Conservation (phyloP, 2,329 filamentous ascomycete species). For the Sclerotinia sclerotiorum region DNA sequence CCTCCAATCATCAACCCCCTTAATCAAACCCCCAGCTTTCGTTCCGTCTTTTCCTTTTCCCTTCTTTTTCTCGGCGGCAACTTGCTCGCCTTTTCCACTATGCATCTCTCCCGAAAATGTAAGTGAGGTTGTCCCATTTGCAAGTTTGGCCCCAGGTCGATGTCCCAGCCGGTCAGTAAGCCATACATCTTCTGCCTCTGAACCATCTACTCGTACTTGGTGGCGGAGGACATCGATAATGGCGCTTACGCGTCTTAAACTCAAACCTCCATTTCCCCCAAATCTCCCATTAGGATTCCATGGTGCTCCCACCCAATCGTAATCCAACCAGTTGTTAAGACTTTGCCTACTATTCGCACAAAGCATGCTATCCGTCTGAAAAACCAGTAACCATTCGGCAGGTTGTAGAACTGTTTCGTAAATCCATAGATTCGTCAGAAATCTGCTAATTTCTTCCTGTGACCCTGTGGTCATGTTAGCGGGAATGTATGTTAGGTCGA, state of each 20-base stretch:
- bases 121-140: constrained; percentile 51
- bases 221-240: constrained; percentile 54
- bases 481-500: constrained; percentile 54
- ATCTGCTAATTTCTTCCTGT: constrained; percentile 52
- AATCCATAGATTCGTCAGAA: constrained; percentile 52
- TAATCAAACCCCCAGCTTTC: constrained; percentile 38
- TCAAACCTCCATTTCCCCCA: constrained; percentile 42
- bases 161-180: constrained; percentile 53
- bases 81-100: constrained; percentile 41
- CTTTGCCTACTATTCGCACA: constrained; percentile 47
- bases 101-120: constrained; percentile 54
- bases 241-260: constrained; percentile 52
- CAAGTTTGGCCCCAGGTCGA: constrained; percentile 49
- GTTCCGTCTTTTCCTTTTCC: constrained; percentile 28
- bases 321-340: constrained; percentile 30
- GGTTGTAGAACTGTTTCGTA: constrained; percentile 50
- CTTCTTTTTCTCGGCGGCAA: constrained; percentile 30
- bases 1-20: constrained; percentile 52
- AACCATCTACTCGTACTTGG: constrained; percentile 47
- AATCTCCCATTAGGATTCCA: constrained; percentile 39
- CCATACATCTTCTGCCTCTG: constrained; percentile 58
- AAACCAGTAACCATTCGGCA: constrained; percentile 54
- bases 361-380: constrained; percentile 55
- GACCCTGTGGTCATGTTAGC: constrained; percentile 50
- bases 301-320: constrained; percentile 41